phyloP scores from a whole-genome alignment of 169 alveolate genomes.

The Cryptosporidium sp. region DNA sequence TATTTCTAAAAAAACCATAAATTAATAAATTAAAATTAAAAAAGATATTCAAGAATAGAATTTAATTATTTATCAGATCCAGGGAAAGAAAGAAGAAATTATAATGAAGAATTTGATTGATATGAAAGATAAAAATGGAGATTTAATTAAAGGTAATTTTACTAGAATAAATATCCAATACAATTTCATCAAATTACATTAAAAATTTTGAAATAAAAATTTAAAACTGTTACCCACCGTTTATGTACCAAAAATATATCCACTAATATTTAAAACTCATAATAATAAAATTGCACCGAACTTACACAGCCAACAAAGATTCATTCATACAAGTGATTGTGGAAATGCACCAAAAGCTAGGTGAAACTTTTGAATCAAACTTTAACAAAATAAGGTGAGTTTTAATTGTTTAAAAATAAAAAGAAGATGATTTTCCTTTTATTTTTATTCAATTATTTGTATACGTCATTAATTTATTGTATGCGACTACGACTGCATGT shows the following conservation, averaged over 20 bases:
- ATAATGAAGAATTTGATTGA: slow-evolving; percentile 39
- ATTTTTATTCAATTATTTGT: not conserved
- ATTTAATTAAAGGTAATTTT: slow-evolving; percentile 1
- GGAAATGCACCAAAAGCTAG: slow-evolving; percentile 63
- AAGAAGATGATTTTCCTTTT: not conserved
- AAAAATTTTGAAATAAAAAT: not conserved
- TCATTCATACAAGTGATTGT: slow-evolving; percentile 63
- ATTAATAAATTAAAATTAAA: no score
- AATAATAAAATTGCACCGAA: not conserved
- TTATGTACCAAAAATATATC: not conserved
- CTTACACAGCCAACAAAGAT: slow-evolving; percentile 29
- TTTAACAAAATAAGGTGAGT: slow-evolving; percentile 60
- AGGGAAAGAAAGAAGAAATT: not conserved
- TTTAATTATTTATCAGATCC: no score
- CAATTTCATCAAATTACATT: not conserved
- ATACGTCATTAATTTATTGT: not conserved
- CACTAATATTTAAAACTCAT: not conserved
- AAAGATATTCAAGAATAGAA: not conserved
- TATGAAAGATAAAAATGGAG: slow-evolving; percentile 25
- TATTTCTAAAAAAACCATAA: not conserved
- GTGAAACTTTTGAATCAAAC: slow-evolving; percentile 42
- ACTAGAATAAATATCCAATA: not conserved
- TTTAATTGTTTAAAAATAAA: not conserved
- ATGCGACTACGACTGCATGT: not conserved
- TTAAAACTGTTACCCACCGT: no score